phyloP scores from a whole-genome alignment of 2,329 filamentous ascomycete genomes.

The Alternaria sp. region DNA sequence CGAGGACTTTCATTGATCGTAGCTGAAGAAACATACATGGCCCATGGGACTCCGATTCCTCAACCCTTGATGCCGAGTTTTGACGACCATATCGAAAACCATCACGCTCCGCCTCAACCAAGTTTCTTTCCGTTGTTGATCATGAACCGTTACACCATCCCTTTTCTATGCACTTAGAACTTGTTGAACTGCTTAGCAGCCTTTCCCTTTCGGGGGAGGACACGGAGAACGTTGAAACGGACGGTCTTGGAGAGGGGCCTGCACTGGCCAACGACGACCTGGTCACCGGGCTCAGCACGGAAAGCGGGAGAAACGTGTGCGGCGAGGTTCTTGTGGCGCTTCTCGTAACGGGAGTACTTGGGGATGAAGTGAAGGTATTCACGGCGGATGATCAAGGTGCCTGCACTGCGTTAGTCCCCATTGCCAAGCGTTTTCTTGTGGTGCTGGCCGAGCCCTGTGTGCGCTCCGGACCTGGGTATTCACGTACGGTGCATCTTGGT shows the following conservation, averaged over 20 bases:
- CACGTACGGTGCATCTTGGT: constrained; percentile 97
- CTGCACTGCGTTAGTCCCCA: constrained; percentile 32
- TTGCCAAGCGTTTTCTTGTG: constrained; percentile 19
- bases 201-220: constrained; percentile 97
- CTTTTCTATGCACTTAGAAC: constrained; percentile 73
- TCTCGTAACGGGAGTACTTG: constrained; percentile 99
- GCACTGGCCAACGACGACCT: constrained; percentile 99
- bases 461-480: neutral
- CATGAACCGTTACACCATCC: constrained; percentile 42
- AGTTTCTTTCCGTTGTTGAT: constrained; percentile 35
- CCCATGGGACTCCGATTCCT: constrained; percentile 52
- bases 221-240: constrained; percentile 99
- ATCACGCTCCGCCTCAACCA: constrained; percentile 40
- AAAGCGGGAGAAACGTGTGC: constrained; percentile 99
- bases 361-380: constrained; percentile 99
- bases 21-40: constrained; percentile 53
- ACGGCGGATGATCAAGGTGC: constrained; percentile 95
- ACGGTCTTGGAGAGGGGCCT: constrained; percentile 99
- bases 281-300: constrained; percentile 99
- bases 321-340: constrained; percentile 99
- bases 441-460: constrained; percentile 1
- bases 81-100: constrained; percentile 45
- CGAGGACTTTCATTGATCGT: constrained; percentile 53
- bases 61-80: constrained; percentile 51
- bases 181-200: constrained; percentile 97